Base-by-base conservation (phyloP, 176 grass and related monocot genomes). In the Echinochloa phyllopogon region DNA sequence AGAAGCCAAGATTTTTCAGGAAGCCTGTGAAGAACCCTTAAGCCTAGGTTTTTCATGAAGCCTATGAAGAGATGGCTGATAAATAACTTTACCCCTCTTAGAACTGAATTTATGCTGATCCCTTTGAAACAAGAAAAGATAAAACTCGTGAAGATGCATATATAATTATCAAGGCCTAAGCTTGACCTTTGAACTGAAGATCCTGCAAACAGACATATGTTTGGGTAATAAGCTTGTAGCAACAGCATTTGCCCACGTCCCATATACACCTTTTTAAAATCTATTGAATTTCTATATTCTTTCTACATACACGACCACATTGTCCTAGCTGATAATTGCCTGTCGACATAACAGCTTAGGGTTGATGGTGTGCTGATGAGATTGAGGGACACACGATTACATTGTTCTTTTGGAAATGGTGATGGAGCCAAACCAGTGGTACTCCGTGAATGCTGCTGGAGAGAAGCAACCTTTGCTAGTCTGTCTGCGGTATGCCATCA, bases 291-390 rank as follows among this genome's bases (percentile, higher is more conserved):
- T 72, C 49, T 11, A 73, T n/a, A 73, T 5, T 37, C 18, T 18
- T 33, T 86, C 15, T 41, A 9, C 16, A 71, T 33, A 64, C 17
- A 43, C 12, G 8, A 65, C 10, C 17, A 6, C 56, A 16, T 84
- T 44, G 15, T 41, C 48, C 27, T 17, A n/a, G 59, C 65, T 29
- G 80, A 65, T 53, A 67, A n/a, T 82, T 57, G 3, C 11, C 72
- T 75, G 36, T 83, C 48, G 18, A 76, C 12, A 71, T 69, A 45
- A 78, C 87, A 98, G 91, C 96, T 98, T 65, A 92, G 93, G 85
- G 91, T 98, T 80, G 93, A 95, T 87, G 91, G 96, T 53, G 91
- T 87, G 49, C 83, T 98, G 56, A 95, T 98, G 89, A 95, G 93
- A 58, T 89, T 98, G 85, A 88, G 96, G 76, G 93, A 98, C 69